These are phyloP conservation scores for Fragaria nilgerrensis DNA, from an alignment of 306 rosid species.

Conservation along the genomic window DNA sequence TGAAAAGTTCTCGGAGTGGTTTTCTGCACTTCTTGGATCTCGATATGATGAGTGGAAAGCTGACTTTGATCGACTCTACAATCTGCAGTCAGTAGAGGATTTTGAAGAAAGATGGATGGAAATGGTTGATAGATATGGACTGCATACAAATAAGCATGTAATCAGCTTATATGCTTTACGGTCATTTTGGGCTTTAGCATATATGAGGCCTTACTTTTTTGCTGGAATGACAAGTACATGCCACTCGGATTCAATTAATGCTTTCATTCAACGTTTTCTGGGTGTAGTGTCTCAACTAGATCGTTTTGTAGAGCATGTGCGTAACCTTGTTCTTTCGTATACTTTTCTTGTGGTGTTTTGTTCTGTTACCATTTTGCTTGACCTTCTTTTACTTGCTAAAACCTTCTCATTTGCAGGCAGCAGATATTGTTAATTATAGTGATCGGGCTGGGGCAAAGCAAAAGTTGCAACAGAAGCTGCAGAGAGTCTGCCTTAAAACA, in stretches of 20 bases:
- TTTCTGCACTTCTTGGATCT: slow-evolving; percentile 62
- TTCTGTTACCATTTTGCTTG: neutral
- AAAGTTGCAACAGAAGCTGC: slow-evolving; percentile 65
- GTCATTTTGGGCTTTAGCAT: slow-evolving; percentile 77
- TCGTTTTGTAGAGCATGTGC: slow-evolving; percentile 55
- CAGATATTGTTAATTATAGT: slow-evolving; percentile 59
- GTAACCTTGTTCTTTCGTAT: slow-evolving; percentile 30
- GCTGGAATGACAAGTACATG: slow-evolving; percentile 64
- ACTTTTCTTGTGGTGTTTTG: neutral
- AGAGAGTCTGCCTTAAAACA: slow-evolving; percentile 68
- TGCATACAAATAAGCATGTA: slow-evolving; percentile 68
- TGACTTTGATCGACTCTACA: slow-evolving; percentile 71
- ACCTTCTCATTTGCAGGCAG: slow-evolving; percentile 42
- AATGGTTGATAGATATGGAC: slow-evolving; percentile 67
- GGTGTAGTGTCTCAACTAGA: slow-evolving; percentile 68
- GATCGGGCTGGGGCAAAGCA: slow-evolving; percentile 68
- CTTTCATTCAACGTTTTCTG: slow-evolving; percentile 74
- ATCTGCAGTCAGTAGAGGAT: slow-evolving; percentile 58
- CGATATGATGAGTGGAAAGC: slow-evolving; percentile 82
- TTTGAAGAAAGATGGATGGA: slow-evolving; percentile 79
- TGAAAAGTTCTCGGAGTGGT: slow-evolving; percentile 84
- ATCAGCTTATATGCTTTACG: slow-evolving; percentile 67
- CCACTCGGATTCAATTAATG: slow-evolving; percentile 54
- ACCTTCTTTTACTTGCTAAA: neutral
- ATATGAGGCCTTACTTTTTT: slow-evolving; percentile 71